Conservation (phyloP, 2,329 filamentous ascomycete species). For the Lasiodiplodia sp. region DNA sequence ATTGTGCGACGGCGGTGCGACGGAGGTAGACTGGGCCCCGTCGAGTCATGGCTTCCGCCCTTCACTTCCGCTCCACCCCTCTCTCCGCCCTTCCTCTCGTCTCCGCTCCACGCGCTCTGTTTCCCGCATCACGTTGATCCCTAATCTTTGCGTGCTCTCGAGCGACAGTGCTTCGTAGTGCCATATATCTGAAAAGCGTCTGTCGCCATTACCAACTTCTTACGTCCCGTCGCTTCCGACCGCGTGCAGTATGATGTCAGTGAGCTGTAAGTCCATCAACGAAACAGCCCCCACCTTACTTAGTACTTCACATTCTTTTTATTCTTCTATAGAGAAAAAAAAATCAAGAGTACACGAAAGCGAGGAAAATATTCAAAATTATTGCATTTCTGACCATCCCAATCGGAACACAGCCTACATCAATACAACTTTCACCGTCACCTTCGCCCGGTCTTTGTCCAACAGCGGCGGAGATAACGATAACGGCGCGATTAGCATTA, state of each 20-base stretch:
- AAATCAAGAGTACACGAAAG: too few relatives aligned
- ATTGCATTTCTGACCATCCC: background rate
- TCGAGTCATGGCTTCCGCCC: background rate
- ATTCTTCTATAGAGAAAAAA: background rate
- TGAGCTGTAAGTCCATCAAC: background rate
- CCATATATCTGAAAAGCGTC: background rate
- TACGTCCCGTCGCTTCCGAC: background rate
- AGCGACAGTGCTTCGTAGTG: background rate
- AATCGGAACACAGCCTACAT: background rate
- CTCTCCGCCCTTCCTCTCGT: constrained; percentile 17
- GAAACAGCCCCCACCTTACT: background rate
- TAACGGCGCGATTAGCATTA: background rate
- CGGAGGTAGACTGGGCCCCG: background rate
- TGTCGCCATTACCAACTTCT: background rate
- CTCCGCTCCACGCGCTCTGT: background rate
- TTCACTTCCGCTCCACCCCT: constrained; percentile 27
- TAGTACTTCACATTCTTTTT: background rate
- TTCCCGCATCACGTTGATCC: background rate
- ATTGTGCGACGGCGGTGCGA: background rate
- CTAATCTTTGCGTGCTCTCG: background rate
- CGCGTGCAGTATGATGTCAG: background rate
- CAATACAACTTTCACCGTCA: constrained; percentile 13
- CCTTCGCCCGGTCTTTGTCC: background rate
- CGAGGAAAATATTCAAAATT: too few relatives aligned
- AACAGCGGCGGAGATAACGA: background rate